A percentile compares a stretch with the other conserved stretches of the same genome.
Conservation (phyloP, 2,329 filamentous ascomycete genomes). For the Colletotrichum musae region DNA sequence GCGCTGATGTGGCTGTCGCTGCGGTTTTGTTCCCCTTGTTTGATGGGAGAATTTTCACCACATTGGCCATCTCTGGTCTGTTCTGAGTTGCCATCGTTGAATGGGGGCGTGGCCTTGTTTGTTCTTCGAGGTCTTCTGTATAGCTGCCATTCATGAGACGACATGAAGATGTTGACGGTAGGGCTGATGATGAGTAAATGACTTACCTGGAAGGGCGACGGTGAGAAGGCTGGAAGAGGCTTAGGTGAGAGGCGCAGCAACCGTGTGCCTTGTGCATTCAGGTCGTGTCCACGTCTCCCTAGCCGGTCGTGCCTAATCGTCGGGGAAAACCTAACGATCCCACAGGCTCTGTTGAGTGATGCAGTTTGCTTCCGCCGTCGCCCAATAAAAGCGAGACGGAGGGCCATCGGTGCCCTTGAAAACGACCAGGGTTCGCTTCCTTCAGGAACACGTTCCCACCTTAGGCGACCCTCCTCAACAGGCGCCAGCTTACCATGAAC, state of each 20-base stretch:
- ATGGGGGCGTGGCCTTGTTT: too few species aligned
- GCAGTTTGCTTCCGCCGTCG: too few species aligned
- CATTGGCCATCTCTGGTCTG: not conserved
- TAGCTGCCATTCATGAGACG: too few species aligned
- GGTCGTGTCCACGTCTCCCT: not conserved
- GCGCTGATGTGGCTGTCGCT: not conserved
- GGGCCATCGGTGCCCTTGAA: too few species aligned
- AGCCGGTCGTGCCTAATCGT: not conserved
- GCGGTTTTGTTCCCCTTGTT: not conserved
- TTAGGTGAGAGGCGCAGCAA: slow-evolving; percentile 6
- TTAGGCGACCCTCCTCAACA: too few species aligned
- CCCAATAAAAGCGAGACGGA: too few species aligned
- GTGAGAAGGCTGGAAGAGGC: slow-evolving; percentile 1
- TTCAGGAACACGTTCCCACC: too few species aligned
- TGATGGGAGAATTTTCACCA: not conserved
- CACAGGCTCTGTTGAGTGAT: too few species aligned
- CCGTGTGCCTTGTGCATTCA: too few species aligned
- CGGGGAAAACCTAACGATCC: not conserved
- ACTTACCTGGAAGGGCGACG: not conserved
- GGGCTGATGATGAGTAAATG: slow-evolving; percentile 7
- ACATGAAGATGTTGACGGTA: not conserved
- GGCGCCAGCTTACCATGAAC: too few species aligned
- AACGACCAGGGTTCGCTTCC: too few species aligned
- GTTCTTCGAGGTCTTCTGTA: too few species aligned
- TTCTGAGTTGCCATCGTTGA: not conserved